Percentiles rank a stretch among this genome's conserved stretches.
Conservation (phyloP, 768 basidiomycete genomes). For the Termitomyces sp. region DNA sequence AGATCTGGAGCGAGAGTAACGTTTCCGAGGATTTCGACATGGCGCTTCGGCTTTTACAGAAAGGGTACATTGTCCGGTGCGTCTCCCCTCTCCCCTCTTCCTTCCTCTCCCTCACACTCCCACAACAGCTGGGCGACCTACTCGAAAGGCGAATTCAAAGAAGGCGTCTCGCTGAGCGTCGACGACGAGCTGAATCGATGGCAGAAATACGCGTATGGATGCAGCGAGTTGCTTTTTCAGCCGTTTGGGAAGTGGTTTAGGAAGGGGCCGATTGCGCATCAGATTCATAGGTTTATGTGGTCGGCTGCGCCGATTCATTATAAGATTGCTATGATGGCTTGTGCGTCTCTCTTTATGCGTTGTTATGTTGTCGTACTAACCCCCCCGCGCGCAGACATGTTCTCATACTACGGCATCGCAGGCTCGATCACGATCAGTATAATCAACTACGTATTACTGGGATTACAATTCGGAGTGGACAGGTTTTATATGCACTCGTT, state of each 20-base stretch:
- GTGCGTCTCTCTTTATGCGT: constrained; percentile 28
- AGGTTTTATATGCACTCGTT: constrained; percentile 77
- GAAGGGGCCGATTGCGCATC: constrained; percentile 72
- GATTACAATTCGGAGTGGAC: constrained; percentile 70
- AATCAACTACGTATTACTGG: constrained; percentile 73
- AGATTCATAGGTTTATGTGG: constrained; percentile 78
- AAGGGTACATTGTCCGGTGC: constrained; percentile 66
- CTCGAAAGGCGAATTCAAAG: constrained; percentile 81
- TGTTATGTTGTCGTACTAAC: neutral
- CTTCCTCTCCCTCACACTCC: neutral
- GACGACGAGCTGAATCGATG: constrained; percentile 90
- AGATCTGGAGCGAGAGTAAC: constrained; percentile 77
- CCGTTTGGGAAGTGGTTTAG: constrained; percentile 75
- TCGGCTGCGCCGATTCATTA: constrained; percentile 73
- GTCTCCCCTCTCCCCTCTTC: constrained; percentile 1
- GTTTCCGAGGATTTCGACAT: constrained; percentile 85
- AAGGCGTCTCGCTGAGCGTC: constrained; percentile 83
- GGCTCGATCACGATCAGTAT: constrained; percentile 62
- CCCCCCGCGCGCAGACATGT: constrained; percentile 37
- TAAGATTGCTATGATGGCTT: constrained; percentile 76
- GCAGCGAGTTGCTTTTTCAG: constrained; percentile 75
- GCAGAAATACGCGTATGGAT: constrained; percentile 76
- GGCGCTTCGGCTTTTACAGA: constrained; percentile 57
- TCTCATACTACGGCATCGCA: constrained; percentile 65
- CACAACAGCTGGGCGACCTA: constrained; percentile 75